Percentiles rank a stretch among this genome's conserved stretches.
These are phyloP conservation scores for Bacidia rubella DNA, from an alignment of 495 filamentous ascomycete genomes.

Conservation along the genomic window DNA sequence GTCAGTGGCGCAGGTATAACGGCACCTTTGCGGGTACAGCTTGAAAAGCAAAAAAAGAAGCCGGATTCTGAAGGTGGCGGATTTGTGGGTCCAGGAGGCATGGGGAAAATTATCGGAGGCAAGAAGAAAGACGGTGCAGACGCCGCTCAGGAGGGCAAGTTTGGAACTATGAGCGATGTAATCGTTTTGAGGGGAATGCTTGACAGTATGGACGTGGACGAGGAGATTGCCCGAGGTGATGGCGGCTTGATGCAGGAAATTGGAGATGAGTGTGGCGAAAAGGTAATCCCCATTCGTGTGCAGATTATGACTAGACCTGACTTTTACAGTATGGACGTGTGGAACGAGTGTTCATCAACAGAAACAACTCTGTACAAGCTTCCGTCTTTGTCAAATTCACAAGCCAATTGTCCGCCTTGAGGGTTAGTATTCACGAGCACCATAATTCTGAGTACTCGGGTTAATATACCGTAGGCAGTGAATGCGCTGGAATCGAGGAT, in stretches of 20 bases:
- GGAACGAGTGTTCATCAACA: conserved; percentile 65
- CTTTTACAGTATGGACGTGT: conserved; percentile 61
- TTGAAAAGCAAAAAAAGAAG: conserved; percentile 69
- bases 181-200: conserved; percentile 71
- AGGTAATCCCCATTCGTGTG: conserved; percentile 29
- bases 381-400: conserved; percentile 89
- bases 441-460: conserved; percentile 4
- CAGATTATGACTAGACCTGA: conserved; percentile 7
- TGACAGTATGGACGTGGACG: conserved; percentile 59
- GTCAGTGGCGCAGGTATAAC: conserved; percentile 67
- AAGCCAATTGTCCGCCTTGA: conserved; percentile 60
- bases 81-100: conserved; percentile 51
- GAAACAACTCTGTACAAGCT: conserved; percentile 32
- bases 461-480: conserved; percentile 46
- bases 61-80: conserved; percentile 69
- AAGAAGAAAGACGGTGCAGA: conserved; percentile 34
- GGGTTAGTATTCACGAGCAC: conserved; percentile 40
- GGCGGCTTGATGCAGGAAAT: conserved; percentile 82
- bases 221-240: conserved; percentile 46
- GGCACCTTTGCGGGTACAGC: conserved; percentile 64
- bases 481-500: conserved; percentile 71
- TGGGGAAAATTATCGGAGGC: conserved; percentile 70
- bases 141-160: conserved; percentile 41
- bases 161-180: conserved; percentile 66
- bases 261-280: conserved; percentile 76